Conservation (phyloP, 768 basidiomycete species). For the Xerocomellus chrysenteron region DNA sequence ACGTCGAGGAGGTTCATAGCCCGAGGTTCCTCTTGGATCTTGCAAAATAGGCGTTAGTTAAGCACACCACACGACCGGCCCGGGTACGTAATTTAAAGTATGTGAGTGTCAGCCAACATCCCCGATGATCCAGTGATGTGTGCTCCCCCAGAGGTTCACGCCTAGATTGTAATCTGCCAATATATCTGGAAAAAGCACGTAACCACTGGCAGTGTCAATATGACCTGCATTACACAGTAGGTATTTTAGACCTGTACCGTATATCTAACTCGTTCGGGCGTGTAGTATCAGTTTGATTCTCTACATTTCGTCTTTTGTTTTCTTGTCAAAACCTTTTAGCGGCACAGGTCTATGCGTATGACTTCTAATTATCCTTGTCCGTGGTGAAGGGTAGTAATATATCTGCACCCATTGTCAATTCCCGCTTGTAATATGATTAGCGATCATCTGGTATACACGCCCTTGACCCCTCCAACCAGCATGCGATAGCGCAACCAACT, state of each 20-base stretch:
- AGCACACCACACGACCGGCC: not conserved
- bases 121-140: no score
- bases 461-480: not conserved
- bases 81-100: not conserved
- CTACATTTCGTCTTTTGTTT: not conserved
- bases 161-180: no score
- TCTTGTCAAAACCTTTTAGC: not conserved
- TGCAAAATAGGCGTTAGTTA: constrained; percentile 15
- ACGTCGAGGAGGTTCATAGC: constrained; percentile 17
- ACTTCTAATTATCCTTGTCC: not conserved
- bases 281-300: not conserved
- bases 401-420: not conserved
- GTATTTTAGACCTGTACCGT: no score
- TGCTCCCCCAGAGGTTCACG: no score
- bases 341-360: not conserved
- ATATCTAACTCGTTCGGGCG: no score
- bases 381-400: not conserved
- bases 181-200: no score
- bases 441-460: constrained; percentile 25
- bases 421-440: constrained; percentile 12
- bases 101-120: no score
- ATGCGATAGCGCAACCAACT: not conserved
- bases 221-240: no score
- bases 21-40: constrained; percentile 17
- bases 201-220: no score